Evolutionary conservation across 2,329 filamentous ascomycete species (phyloP), one percentile per base, ranked within the genome.

Genomic region (Fusarium liriodendri): DNA sequence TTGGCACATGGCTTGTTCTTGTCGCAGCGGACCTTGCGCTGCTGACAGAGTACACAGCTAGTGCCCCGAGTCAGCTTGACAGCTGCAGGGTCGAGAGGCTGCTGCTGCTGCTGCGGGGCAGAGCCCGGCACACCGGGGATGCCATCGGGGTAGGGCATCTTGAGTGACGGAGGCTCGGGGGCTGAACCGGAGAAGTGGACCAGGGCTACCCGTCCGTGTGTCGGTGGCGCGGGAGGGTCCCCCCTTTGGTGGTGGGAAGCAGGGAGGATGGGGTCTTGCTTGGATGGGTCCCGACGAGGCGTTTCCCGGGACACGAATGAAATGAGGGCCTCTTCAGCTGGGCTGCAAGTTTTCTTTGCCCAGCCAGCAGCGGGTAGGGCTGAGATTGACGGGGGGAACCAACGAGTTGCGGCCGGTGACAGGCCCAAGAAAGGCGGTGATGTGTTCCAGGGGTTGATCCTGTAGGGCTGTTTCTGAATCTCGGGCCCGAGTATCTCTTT

Each of bases 11-110:
- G 93, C 81, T 91, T 91, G 75, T 88, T 89, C 82, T 92, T 92
- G 81, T 94, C 91, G 81, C 93, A 95, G 69, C 91, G 91, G 47
- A 95, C 88, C 80, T 95, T 95, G 70, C 92, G 90, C 80, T 93
- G 92, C 79, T 95, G 93, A 79, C 94, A 96, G 22, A 91, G 86
- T 16, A 94, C 87, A 77, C 94, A 96, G 69, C 88, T 90, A 70
- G 89, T 89, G 67, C 89, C 89, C 59, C 89, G 85, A 42, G 88
- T 90, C 75, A 90, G 81, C 80, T 90, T 90, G 74, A 88, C 80
- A 64, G 83, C 81, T 42, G 85, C 83, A 62, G 84, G 78, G 69
- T 89, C 87, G 29, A 75, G 70, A 55, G 76, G 74, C 54, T 74
- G 80, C 37, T 74, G 80, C 37, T 76, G 79, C 62, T 75, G 80